Evolutionary conservation across 192 early-diverging fungal species (phyloP), one percentile per base, ranked within the genome.

Genomic region (Coemansia reversa): DNA sequence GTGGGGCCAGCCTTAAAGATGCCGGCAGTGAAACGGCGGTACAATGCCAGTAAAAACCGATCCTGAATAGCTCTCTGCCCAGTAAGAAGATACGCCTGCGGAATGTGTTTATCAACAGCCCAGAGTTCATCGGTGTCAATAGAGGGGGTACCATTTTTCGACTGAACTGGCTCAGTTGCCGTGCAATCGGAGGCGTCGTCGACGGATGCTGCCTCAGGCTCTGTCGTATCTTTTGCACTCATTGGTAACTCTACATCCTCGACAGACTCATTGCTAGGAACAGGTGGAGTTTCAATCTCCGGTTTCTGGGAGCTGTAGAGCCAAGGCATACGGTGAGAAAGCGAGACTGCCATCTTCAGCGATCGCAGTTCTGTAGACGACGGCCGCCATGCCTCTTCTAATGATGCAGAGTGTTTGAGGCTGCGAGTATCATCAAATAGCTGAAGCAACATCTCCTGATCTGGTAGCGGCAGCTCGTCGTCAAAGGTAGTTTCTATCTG

Each of bases 321-420:
- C 90, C 90, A 92, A 1, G 90, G 90, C 90, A 92, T 92, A 45
- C 88, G 86, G 23, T 81, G 70, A 11, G 84, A 84, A 12, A 92
- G 75, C 25, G 86, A 88, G 16, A 85, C 86, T 24, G 86, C 79
- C 76, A 92, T 83, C 61, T 92, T 92, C 25, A 87, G 76, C 32
- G 87, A 80, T 50, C 86, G 86, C 20, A 85, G 86, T 63, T 92
- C 90, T 2, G 75, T 75, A 5, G 83, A 84, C 27, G 88, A 88
- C 47, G 86, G 87, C 25, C 89, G 84, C 90, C 90, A 92, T 24
- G 83, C 86, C 67, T 92, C 90, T 30, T 82, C 79, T 45, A 92
- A 86, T 27, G 82, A 72, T 0, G 86, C 86, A 23, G 76, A 77
- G 65, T 92, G 85, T 22, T 81, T 66, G 4, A 85, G 84, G 19